A percentile compares a stretch with the other conserved stretches of the same genome.
Evolutionary conservation across 1,284 basidiomycete species (phyloP).

Genomic region (Marasmius fiardii): DNA sequence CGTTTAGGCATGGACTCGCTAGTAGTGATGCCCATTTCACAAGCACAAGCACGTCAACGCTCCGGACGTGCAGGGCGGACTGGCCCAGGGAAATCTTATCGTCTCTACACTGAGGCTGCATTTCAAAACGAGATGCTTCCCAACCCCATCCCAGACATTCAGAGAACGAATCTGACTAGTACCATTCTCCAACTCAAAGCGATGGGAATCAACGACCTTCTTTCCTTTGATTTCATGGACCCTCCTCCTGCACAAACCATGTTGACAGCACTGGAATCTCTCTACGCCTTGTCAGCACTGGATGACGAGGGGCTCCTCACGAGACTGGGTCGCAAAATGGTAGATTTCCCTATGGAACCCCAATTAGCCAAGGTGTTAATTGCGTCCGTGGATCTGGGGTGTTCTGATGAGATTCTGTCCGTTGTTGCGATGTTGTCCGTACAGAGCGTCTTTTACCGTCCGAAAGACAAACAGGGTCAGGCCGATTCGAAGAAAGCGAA

Average conservation of each 20-base stretch:
- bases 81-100: conserved; percentile 97
- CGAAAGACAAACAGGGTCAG: conserved; percentile 98
- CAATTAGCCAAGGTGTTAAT: conserved; percentile 97
- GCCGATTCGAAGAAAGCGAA: conserved; percentile 99
- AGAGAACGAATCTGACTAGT: conserved; percentile 89
- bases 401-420: conserved; percentile 95
- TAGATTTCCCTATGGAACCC: conserved; percentile 98
- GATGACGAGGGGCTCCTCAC: conserved; percentile 97
- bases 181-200: conserved; percentile 97
- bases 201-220: conserved; percentile 98
- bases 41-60: conserved; percentile 95
- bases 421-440: conserved; percentile 98
- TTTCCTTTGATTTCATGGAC: conserved; percentile 99
- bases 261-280: conserved; percentile 89
- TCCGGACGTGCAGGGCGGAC: conserved; percentile 96
- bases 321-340: conserved; percentile 95
- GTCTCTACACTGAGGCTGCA: conserved; percentile 96
- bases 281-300: conserved; percentile 93
- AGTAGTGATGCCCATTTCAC: conserved; percentile 98
- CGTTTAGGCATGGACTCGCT: conserved; percentile 98
- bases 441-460: conserved; percentile 95
- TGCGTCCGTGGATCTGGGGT: conserved; percentile 95
- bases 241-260: conserved; percentile 96
- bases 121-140: conserved; percentile 99
- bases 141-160: conserved; percentile 97